Base-by-base conservation (phyloP, 768 basidiomycete genomes). In the Boletus rubropictus region DNA sequence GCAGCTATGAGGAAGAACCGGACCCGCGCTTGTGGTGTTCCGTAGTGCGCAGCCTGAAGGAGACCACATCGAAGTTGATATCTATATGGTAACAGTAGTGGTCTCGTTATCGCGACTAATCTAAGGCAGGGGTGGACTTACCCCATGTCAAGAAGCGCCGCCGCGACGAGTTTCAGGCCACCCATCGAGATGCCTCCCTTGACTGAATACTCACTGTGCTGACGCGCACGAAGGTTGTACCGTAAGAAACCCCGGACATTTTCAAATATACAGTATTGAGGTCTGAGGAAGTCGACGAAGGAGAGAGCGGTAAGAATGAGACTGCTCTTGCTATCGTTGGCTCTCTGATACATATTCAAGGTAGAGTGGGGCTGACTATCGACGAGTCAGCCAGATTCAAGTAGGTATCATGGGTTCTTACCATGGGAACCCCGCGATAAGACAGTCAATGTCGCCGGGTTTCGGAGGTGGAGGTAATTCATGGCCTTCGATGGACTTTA, bases 381-480 rank as follows among this genome's bases (percentile, higher is more conserved):
- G n/a, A n/a, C 28, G 27, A 20, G 32, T 59, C 41, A 53, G 24
- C n/a, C 34, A 49, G 10, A 42, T 11, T 25, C 12, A 25, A 20
- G 24, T 28, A 22, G 36, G 12, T 11, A 27, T 18, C 54, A 4
- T 5, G 10, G 27, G 3, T n/a, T 2, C 51, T 20, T 46, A 83
- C 87, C 89, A 91, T 29, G 89, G 89, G 53, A 90, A 86, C 0
- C 89, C 89, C 15, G 81, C 75, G 11, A 77, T 65, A 12, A 90
- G 70, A 24, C 81, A 72, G 42, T 88, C 76, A 44, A 86, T 75
- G 3, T 79, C 72, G 5, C 71, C 76, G 7, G 74, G 74, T 34
- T 65, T 65, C 3, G 79, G 78, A 10, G 75, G 77, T 3, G 58
- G 56, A 2, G 78, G 77, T 11, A 82, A 52, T 2, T 46, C 57